A percentile compares a stretch with the other conserved stretches of the same genome.
Evolutionary conservation across 1,284 basidiomycete genomes (phyloP).

Genomic region (Ceratobasidium sp.): DNA sequence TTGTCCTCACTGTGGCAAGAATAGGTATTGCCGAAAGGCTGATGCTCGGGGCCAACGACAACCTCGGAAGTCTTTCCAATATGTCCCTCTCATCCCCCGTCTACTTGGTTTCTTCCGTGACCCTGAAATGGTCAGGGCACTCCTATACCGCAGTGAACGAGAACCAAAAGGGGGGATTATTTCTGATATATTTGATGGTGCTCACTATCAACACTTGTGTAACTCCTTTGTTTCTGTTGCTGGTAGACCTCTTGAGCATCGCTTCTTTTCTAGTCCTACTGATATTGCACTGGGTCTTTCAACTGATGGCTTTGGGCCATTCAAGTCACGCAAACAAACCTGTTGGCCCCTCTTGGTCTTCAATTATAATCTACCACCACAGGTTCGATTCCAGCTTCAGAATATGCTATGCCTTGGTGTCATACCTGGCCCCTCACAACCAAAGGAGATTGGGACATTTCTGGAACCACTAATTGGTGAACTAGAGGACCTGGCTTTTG

Average conservation of each 20-base stretch:
- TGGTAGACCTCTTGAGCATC: constrained; percentile 21
- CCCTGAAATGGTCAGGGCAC: not conserved
- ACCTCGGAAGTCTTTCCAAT: constrained; percentile 21
- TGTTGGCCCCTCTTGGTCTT: constrained; percentile 43
- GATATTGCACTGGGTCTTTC: constrained; percentile 46
- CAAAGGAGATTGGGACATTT: constrained; percentile 24
- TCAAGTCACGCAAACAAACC: not conserved
- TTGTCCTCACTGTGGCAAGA: constrained; percentile 42
- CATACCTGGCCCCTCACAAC: constrained; percentile 46
- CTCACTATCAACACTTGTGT: constrained; percentile 39
- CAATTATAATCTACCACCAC: constrained; percentile 47
- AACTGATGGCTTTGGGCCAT: constrained; percentile 45
- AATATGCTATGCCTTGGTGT: constrained; percentile 45
- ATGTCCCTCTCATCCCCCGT: constrained; percentile 44
- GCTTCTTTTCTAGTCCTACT: constrained; percentile 25
- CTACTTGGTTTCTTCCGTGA: constrained; percentile 25
- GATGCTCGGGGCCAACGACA: constrained; percentile 2
- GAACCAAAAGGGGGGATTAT: constrained; percentile 1
- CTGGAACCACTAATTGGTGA: constrained; percentile 49
- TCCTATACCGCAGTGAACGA: constrained; percentile 36
- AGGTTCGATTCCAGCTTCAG: constrained; percentile 21
- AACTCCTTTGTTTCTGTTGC: constrained; percentile 8
- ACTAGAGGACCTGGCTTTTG: constrained; percentile 53
- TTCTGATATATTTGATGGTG: constrained; percentile 45
- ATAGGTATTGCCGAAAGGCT: too few relatives aligned